These are phyloP conservation scores for Aspergillus neoniger DNA, from an alignment of 2,329 filamentous ascomycete species.

Conservation along the genomic window DNA sequence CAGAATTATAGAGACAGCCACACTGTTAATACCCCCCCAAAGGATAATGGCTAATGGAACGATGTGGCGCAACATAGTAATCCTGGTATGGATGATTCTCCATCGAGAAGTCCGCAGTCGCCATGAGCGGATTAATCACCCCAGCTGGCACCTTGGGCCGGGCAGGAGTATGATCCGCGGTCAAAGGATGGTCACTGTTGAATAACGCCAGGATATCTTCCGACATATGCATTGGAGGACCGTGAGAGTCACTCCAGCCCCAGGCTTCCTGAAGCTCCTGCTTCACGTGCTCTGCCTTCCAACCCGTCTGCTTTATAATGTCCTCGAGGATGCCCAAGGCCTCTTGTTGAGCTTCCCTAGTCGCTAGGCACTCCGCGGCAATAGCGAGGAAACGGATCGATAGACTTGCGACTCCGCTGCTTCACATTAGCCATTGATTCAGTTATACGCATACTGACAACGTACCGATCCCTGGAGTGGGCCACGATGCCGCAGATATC, in stretches of 20 bases:
- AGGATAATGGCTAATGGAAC: conserved; percentile 28
- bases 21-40: conserved; percentile 21
- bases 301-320: conserved; percentile 75
- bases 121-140: conserved; percentile 70
- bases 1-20: neutral
- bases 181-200: conserved; percentile 15
- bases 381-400: conserved; percentile 78
- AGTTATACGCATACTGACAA: neutral
- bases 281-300: conserved; percentile 72
- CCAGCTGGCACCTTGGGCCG: conserved; percentile 43
- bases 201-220: conserved; percentile 18
- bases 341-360: conserved; percentile 74
- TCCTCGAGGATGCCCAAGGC: conserved; percentile 74
- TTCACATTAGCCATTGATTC: neutral
- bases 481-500: conserved; percentile 88
- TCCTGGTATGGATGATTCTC: conserved; percentile 81
- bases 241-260: conserved; percentile 63
- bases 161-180: conserved; percentile 25
- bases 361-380: conserved; percentile 70
- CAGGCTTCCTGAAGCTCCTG: conserved; percentile 73
- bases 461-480: conserved; percentile 73
- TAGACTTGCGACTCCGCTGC: conserved; percentile 71
- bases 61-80: conserved; percentile 70
- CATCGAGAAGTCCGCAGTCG: conserved; percentile 71
- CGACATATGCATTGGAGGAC: conserved; percentile 23